phyloP scores from a whole-genome alignment of 176 grass and related monocot genomes.

The Aegilops tauschii region DNA sequence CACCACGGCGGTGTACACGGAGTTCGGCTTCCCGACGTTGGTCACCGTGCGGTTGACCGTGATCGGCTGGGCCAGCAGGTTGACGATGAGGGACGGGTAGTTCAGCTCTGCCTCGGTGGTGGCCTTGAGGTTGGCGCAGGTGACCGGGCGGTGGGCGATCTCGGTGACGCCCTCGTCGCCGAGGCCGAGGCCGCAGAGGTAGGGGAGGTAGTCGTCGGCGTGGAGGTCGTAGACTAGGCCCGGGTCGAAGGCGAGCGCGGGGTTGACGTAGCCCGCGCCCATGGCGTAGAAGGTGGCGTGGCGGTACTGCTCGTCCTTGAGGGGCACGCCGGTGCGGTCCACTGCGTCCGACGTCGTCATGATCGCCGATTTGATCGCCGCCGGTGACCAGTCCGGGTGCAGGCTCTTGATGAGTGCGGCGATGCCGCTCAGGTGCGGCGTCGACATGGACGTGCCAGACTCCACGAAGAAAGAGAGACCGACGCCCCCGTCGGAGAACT shows the following conservation, averaged over 20 bases:
- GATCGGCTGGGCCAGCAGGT: constrained; percentile 47
- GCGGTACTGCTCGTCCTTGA: constrained; percentile 70
- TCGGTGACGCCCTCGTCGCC: constrained; percentile 49
- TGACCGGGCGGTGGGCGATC: constrained; percentile 51
- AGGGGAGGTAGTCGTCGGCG: constrained; percentile 61
- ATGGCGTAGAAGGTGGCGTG: constrained; percentile 83
- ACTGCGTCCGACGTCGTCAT: constrained; percentile 72
- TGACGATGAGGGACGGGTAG: constrained; percentile 74
- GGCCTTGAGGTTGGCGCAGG: constrained; percentile 38
- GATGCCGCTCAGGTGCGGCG: constrained; percentile 75
- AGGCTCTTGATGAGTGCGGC: constrained; percentile 66
- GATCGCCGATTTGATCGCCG: constrained; percentile 92
- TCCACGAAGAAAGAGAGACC: constrained; percentile 57
- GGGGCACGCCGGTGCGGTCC: constrained; percentile 51
- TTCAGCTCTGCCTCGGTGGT: constrained; percentile 76
- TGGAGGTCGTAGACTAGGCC: constrained; percentile 76
- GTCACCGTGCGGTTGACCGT: constrained; percentile 76
- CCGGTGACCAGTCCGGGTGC: constrained; percentile 73
- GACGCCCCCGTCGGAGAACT: constrained; percentile 35
- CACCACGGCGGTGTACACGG: constrained; percentile 54
- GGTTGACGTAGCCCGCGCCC: constrained; percentile 82
- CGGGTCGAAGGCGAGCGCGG: constrained; percentile 59
- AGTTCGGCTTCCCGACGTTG: constrained; percentile 58
- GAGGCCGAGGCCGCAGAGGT: constrained; percentile 69
- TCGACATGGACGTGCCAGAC: constrained; percentile 93